A percentile compares a stretch with the other conserved stretches of the same genome.
Evolutionary conservation across 2,329 filamentous ascomycete genomes (phyloP).

Genomic region (Claviceps cyperi): DNA sequence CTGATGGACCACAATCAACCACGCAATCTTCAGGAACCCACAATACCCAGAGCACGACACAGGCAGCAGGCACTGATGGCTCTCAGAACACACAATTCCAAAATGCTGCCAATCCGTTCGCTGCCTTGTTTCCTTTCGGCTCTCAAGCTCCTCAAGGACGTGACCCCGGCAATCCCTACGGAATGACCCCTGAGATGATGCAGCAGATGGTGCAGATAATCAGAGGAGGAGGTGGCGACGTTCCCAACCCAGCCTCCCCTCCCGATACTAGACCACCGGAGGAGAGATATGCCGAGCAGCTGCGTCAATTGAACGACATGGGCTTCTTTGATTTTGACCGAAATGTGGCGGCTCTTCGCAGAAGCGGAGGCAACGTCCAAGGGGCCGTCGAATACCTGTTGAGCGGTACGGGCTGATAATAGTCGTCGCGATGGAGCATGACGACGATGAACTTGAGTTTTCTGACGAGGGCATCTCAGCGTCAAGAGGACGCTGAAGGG

Average conservation of each 20-base stretch:
- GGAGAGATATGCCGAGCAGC: conserved; percentile 79
- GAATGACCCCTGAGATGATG: conserved; percentile 39
- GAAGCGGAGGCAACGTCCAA: conserved; percentile 86
- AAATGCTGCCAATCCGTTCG: conserved; percentile 49
- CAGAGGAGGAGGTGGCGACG: conserved; percentile 12
- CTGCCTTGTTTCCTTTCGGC: conserved; percentile 39
- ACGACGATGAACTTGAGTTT: neutral
- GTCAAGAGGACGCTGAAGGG: too few species aligned
- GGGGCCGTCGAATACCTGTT: conserved; percentile 71
- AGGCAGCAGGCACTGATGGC: conserved; percentile 12
- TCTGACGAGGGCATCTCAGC: neutral
- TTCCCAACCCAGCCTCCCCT: conserved; percentile 34
- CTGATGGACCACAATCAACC: conserved; percentile 11
- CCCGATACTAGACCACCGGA: conserved; percentile 80
- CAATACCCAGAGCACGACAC: conserved; percentile 11
- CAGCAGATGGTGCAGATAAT: conserved; percentile 40
- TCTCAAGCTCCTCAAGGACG: conserved; percentile 10
- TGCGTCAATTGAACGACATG: conserved; percentile 95
- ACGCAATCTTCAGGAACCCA: conserved; percentile 14
- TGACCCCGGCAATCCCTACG: conserved; percentile 25
- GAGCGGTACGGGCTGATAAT: conserved; percentile 13
- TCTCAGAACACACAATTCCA: conserved; percentile 18
- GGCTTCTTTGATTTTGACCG: conserved; percentile 94
- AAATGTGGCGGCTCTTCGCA: conserved; percentile 75
- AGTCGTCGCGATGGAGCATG: neutral